phyloP scores from a whole-genome alignment of 768 basidiomycete species.

The Butyriboletus loyo region DNA sequence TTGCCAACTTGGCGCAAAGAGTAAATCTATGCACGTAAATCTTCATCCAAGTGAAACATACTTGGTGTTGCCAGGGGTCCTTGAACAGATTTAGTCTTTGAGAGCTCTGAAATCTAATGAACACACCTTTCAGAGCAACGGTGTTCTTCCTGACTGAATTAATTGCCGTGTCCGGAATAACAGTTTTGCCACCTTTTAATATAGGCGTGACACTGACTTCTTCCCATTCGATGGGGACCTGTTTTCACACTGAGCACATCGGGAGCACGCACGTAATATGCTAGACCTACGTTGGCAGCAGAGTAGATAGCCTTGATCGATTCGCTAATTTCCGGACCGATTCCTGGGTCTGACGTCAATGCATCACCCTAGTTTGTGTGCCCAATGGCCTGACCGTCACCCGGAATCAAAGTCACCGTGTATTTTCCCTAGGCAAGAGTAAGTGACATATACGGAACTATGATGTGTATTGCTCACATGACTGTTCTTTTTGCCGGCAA shows the following conservation, averaged over 20 bases:
- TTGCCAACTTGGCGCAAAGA: conserved; percentile 74
- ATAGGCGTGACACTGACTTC: conserved; percentile 96
- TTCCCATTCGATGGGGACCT: conserved; percentile 99
- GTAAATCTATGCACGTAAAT: conserved; percentile 12
- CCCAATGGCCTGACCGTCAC: conserved; percentile 65
- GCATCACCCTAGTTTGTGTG: conserved; percentile 1
- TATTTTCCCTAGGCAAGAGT: conserved; percentile 76
- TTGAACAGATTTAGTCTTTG: conserved; percentile 29
- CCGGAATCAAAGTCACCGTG: conserved; percentile 92
- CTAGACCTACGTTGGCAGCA: conserved; percentile 67
- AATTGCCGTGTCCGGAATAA: conserved; percentile 91
- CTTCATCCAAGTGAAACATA: conserved; percentile 40
- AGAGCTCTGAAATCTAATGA: background rate
- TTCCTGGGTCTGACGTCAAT: conserved; percentile 54
- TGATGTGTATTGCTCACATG: conserved; percentile 54
- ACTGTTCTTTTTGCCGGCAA: conserved; percentile 84
- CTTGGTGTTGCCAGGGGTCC: conserved; percentile 97
- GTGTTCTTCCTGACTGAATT: conserved; percentile 94
- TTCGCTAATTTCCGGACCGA: conserved; percentile 98
- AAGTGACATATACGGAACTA: background rate
- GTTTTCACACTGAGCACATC: conserved; percentile 11
- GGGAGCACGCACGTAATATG: conserved; percentile 1
- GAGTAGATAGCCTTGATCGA: conserved; percentile 92
- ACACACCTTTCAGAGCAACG: conserved; percentile 90
- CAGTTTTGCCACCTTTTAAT: conserved; percentile 92